Percentiles rank a stretch among this genome's conserved stretches.
These are phyloP conservation scores for Ophiocytium majus DNA, from an alignment of 352 stramenopile species.

Conservation along the genomic window DNA sequence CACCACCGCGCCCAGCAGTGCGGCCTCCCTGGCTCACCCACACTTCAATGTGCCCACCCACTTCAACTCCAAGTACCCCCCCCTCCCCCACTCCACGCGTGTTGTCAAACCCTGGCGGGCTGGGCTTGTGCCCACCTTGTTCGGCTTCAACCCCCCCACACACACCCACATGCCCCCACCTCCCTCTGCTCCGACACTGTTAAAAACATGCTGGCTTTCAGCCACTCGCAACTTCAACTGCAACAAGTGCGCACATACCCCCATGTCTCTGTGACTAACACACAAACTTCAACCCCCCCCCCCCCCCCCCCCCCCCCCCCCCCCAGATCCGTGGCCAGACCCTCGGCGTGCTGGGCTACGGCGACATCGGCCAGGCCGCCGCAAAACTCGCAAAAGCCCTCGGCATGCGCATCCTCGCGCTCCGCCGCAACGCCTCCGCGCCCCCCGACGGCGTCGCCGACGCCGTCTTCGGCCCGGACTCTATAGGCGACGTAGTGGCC, in stretches of 20 bases:
- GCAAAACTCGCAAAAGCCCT: slow-evolving; percentile 69
- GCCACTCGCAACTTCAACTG: too few relatives aligned
- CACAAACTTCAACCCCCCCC: neutral
- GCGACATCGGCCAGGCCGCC: slow-evolving; percentile 67
- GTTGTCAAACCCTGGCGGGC: too few relatives aligned
- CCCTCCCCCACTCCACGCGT: too few relatives aligned
- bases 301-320: slow-evolving; percentile 52
- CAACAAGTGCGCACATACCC: neutral
- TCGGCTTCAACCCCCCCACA: neutral
- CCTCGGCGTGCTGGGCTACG: slow-evolving; percentile 62
- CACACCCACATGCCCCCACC: neutral
- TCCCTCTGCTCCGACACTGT: neutral
- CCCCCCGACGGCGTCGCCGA: slow-evolving; percentile 64
- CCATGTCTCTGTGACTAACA: neutral
- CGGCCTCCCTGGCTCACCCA: too few relatives aligned
- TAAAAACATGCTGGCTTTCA: neutral
- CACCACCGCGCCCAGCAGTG: too few relatives aligned
- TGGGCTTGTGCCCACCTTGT: too few relatives aligned
- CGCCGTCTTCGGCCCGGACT: slow-evolving; percentile 60
- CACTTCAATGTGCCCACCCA: too few relatives aligned
- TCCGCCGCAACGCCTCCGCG: slow-evolving; percentile 60
- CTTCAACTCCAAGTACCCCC: too few relatives aligned
- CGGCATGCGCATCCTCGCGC: slow-evolving; percentile 70
- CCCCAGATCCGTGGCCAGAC: slow-evolving; percentile 57
- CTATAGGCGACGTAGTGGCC: slow-evolving; percentile 47